These are phyloP conservation scores for Durotheca rogersii DNA, from an alignment of 495 filamentous ascomycete genomes.

Conservation along the genomic window DNA sequence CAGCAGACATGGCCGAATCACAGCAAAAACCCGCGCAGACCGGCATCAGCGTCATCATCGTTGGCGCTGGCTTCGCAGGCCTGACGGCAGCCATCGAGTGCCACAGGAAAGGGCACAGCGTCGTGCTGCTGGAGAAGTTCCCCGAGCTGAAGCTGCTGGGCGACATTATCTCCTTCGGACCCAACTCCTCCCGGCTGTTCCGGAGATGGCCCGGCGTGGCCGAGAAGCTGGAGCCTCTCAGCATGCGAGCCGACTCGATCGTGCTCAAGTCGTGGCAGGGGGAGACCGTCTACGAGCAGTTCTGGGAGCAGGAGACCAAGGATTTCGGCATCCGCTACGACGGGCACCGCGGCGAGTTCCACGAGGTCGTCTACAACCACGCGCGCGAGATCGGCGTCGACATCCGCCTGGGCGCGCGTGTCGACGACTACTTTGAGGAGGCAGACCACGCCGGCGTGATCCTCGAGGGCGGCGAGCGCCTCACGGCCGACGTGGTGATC, in stretches of 20 bases:
- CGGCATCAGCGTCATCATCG: constrained; percentile 58
- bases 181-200: constrained; percentile 49
- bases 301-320: constrained; percentile 42
- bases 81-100: constrained; percentile 64
- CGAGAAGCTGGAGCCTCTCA: constrained; percentile 50
- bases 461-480: constrained; percentile 48
- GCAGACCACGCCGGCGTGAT: constrained; percentile 57
- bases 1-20: constrained; percentile 27
- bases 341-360: constrained; percentile 64
- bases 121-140: constrained; percentile 54
- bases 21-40: constrained; percentile 31
- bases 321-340: constrained; percentile 54
- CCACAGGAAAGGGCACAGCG: constrained; percentile 60
- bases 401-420: constrained; percentile 54
- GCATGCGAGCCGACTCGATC: constrained; percentile 46
- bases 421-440: constrained; percentile 62
- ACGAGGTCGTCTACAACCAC: constrained; percentile 60
- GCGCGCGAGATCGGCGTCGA: constrained; percentile 57
- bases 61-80: constrained; percentile 62
- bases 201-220: constrained; percentile 51
- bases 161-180: constrained; percentile 56
- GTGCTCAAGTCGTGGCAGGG: constrained; percentile 39
- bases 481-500: constrained; percentile 58
- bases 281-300: constrained; percentile 37
- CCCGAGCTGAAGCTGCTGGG: constrained; percentile 49